phyloP scores from a whole-genome alignment of 1,284 basidiomycete species.

The Lentinula novae-zelandiae region DNA sequence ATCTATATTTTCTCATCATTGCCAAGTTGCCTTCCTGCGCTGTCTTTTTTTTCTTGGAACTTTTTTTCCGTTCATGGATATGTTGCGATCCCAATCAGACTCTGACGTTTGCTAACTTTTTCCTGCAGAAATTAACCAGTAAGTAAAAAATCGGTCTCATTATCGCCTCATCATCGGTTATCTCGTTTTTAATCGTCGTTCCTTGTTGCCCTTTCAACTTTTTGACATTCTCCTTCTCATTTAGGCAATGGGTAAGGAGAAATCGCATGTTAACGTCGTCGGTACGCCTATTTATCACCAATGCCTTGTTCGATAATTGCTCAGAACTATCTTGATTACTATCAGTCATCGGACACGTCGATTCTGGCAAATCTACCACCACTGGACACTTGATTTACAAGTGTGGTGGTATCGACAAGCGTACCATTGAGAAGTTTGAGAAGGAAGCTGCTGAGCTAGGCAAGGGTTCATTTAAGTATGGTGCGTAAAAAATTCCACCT shows the following conservation, averaged over 20 bases:
- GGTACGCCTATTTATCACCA: slow-evolving; percentile 50
- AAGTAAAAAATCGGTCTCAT: neutral
- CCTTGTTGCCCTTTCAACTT: neutral
- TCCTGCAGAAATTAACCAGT: neutral
- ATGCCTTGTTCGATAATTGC: slow-evolving; percentile 16
- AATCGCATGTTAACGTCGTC: slow-evolving; percentile 89
- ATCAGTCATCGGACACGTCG: slow-evolving; percentile 95
- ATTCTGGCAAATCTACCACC: slow-evolving; percentile 98
- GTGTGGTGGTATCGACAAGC: slow-evolving; percentile 99
- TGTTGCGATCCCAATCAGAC: neutral
- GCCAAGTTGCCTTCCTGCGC: too few species aligned
- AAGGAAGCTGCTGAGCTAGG: slow-evolving; percentile 99
- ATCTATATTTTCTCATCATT: neutral
- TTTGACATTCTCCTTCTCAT: neutral
- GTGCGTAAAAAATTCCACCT: slow-evolving; percentile 38
- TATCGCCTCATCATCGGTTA: neutral
- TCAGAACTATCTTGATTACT: slow-evolving; percentile 22
- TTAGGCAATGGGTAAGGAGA: slow-evolving; percentile 77
- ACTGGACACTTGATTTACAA: slow-evolving; percentile 99
- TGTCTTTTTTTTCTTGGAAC: neutral
- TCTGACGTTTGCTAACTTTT: neutral
- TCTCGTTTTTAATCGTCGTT: neutral
- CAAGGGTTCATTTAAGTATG: slow-evolving; percentile 99
- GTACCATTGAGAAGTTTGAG: slow-evolving; percentile 99
- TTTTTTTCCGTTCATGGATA: neutral